phyloP scores from a whole-genome alignment of 2,329 filamentous ascomycete genomes.

The Fusarium hainanense region DNA sequence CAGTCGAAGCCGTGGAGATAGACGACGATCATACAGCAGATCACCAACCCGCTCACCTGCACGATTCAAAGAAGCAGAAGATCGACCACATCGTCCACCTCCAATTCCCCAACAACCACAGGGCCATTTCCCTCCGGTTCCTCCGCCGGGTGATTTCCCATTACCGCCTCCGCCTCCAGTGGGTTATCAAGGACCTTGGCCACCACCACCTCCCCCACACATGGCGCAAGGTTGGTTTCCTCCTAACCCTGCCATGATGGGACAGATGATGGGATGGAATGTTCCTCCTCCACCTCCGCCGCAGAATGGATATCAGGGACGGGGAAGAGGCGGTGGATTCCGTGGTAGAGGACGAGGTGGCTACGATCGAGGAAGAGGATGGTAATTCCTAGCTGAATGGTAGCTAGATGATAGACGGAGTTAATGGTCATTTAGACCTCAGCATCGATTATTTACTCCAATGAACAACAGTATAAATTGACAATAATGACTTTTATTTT shows the following conservation, averaged over 20 bases:
- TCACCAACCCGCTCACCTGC: constrained; percentile 44
- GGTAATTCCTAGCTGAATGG: background rate
- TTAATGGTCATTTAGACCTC: background rate
- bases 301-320: constrained; percentile 41
- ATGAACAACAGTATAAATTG: constrained; percentile 24
- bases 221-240: constrained; percentile 45
- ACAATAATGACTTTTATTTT: constrained; percentile 46
- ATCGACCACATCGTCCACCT: constrained; percentile 32
- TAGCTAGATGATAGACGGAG: background rate
- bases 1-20: constrained; percentile 40
- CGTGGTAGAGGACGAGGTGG: constrained; percentile 48
- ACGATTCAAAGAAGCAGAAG: constrained; percentile 9
- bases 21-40: constrained; percentile 42
- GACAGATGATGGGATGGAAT: constrained; percentile 47
- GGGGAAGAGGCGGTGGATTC: constrained; percentile 41
- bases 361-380: constrained; percentile 50
- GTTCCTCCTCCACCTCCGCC: constrained; percentile 38
- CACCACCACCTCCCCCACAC: constrained; percentile 51
- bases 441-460: background rate
- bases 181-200: constrained; percentile 58
- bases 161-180: constrained; percentile 41
- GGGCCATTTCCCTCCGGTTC: constrained; percentile 34
- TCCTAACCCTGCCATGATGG: constrained; percentile 43
- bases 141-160: constrained; percentile 31
- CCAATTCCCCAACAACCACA: constrained; percentile 44